Percentiles rank a stretch among this genome's conserved stretches.
Evolutionary conservation across 2,329 filamentous ascomycete genomes (phyloP).

Genomic region (Sporothrix variecibatus): DNA sequence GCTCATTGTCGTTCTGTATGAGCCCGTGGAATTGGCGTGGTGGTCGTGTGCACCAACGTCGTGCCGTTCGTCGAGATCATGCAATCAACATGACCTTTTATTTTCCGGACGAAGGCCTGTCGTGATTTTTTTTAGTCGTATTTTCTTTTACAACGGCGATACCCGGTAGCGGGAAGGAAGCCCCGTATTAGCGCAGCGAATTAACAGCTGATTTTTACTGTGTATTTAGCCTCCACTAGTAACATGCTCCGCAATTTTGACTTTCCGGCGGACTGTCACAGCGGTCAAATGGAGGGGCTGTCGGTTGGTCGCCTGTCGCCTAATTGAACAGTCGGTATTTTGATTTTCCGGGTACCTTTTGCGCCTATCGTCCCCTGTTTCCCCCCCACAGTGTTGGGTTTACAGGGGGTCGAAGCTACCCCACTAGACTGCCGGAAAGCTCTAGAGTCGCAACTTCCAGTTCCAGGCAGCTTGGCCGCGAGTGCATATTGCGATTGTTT

Average conservation of each 20-base stretch:
- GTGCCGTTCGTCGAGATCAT: neutral
- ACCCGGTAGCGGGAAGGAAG: constrained; percentile 4
- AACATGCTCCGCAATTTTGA: neutral
- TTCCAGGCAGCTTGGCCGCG: constrained; percentile 15
- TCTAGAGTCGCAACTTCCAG: neutral
- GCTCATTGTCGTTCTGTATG: constrained; percentile 18
- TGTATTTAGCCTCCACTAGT: neutral
- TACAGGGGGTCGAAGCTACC: constrained; percentile 18
- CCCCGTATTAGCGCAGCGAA: neutral
- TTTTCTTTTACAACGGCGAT: constrained; percentile 1
- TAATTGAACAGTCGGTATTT: constrained; percentile 14
- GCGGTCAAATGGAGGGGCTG: neutral
- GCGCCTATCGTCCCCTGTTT: neutral
- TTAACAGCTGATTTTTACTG: neutral
- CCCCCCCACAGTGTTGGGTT: neutral
- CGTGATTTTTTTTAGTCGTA: constrained; percentile 1
- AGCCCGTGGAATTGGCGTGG: neutral
- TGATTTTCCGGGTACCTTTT: constrained; percentile 19
- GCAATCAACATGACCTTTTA: neutral
- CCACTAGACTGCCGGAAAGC: constrained; percentile 9
- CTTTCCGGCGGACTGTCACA: neutral
- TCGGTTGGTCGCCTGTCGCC: neutral
- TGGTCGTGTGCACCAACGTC: neutral
- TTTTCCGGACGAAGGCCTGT: neutral
- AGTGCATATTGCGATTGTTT: neutral